These are phyloP conservation scores for Periglandula ipomoeae DNA, from an alignment of 2,329 filamentous ascomycete genomes.

Conservation along the genomic window DNA sequence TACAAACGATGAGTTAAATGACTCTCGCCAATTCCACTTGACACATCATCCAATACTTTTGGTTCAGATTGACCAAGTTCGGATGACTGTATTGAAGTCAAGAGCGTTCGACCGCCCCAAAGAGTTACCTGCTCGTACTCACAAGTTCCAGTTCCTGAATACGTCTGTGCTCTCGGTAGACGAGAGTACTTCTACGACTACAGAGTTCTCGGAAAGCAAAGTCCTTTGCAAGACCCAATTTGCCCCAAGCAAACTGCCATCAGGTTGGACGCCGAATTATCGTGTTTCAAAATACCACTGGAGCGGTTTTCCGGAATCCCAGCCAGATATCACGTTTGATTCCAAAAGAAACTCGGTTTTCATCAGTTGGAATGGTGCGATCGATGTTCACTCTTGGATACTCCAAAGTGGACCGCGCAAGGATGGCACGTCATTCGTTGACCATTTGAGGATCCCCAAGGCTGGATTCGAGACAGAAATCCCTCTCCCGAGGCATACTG, in stretches of 20 bases:
- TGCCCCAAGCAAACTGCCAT: slow-evolving; percentile 15
- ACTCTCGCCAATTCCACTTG: neutral
- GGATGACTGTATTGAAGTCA: slow-evolving; percentile 22
- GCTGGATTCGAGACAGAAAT: slow-evolving; percentile 15
- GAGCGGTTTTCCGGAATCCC: slow-evolving; percentile 32
- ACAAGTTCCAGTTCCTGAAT: slow-evolving; percentile 43
- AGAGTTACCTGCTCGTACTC: slow-evolving; percentile 25
- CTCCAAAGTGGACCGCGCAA: slow-evolving; percentile 14
- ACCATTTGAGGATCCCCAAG: slow-evolving; percentile 11
- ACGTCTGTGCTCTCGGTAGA: slow-evolving; percentile 48
- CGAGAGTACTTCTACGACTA: slow-evolving; percentile 40
- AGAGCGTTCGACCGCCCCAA: slow-evolving; percentile 40
- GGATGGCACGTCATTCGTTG: slow-evolving; percentile 5
- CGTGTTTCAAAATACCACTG: slow-evolving; percentile 45
- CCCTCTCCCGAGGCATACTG: slow-evolving; percentile 9
- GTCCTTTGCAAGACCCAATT: slow-evolving; percentile 43
- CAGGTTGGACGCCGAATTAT: slow-evolving; percentile 38
- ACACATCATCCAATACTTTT: slow-evolving; percentile 17
- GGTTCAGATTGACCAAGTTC: slow-evolving; percentile 14
- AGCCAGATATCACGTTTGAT: slow-evolving; percentile 16
- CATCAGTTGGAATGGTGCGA: slow-evolving; percentile 47
- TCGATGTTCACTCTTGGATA: slow-evolving; percentile 35
- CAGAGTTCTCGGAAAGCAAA: slow-evolving; percentile 39
- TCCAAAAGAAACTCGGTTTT: slow-evolving; percentile 23
- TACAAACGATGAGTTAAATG: slow-evolving; percentile 25